Evolutionary conservation across 352 stramenopile species (phyloP).

Genomic region (Phytophthora palmivora): DNA sequence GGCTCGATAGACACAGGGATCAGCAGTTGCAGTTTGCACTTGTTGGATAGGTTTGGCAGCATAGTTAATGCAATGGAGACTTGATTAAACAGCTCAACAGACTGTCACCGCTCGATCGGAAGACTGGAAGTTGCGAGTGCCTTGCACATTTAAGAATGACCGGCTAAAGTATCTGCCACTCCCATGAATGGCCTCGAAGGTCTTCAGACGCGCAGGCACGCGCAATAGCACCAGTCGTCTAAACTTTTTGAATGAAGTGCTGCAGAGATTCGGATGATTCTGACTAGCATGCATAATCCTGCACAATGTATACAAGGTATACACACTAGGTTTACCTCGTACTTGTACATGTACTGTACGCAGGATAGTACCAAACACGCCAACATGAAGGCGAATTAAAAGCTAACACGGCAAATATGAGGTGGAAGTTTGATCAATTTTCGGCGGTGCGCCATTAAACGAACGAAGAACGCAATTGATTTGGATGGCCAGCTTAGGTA

Average conservation of each 20-base stretch:
- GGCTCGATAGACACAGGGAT: constrained; percentile 40
- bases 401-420: background rate
- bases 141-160: constrained; percentile 35
- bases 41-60: constrained; percentile 37
- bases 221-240: constrained; percentile 9
- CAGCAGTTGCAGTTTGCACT: constrained; percentile 36
- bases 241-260: constrained; percentile 28
- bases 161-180: background rate
- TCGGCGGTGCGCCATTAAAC: background rate
- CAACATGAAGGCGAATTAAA: too few species aligned
- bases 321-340: too few species aligned
- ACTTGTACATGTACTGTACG: too few species aligned
- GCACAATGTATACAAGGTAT: constrained; percentile 15
- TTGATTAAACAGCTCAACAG: constrained; percentile 7
- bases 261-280: constrained; percentile 19
- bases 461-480: background rate
- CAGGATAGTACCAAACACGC: too few species aligned
- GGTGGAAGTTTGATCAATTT: background rate
- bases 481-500: constrained; percentile 2
- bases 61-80: constrained; percentile 14
- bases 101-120: constrained; percentile 23
- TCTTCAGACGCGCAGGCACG: constrained; percentile 20
- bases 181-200: constrained; percentile 16
- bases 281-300: constrained; percentile 11
- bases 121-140: constrained; percentile 20